Evolutionary conservation across 495 filamentous ascomycete species (phyloP), one percentile per base, ranked within the genome.

Genomic region (Rostrohypoxylon terebratum): DNA sequence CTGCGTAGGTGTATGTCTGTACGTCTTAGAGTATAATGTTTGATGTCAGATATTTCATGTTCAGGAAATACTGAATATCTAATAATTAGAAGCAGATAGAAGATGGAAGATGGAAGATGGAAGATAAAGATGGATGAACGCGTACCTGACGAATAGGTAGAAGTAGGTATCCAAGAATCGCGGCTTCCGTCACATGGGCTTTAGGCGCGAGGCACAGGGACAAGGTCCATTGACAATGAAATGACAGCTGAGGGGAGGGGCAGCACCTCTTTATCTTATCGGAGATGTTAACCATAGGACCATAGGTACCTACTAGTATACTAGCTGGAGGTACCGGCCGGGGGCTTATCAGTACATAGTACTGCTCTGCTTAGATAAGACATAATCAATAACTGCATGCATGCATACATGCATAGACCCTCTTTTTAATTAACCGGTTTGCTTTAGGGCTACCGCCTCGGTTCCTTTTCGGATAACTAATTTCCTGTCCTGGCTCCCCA

Each of bases 401-500:
- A 4, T 16, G 16, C 47, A 50, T 50, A 50, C 7, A n/a, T 14
- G 44, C 55, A 51, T 44, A 18, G 25, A 33, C n/a, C 31, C 45
- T 13, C 48, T 34, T 14, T 44, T 42, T 21, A 58, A 23, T 48
- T 9, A 9, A 53, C 8, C 28, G 10, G 11, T 38, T 20, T n/a
- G 38, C 42, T 47, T 63, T 74, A 74, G 72, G 72, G 72, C 68
- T 74, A 55, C 45, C 40, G 20, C 44, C 36, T 72, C 76, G 76
- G 76, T 42, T 73, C 25, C 58, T 78, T 75, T 70, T 77, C 76
- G 76, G 76, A 72, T 63, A 70, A 63, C 53, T 40, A 38, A n/a
- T 53, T 67, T 59, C 68, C 64, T 23, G 14, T 59, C 68, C 64
- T 23, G 14, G 42, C 67, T 72, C 67, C 76, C 74, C 76, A 78